Evolutionary conservation across 176 grass and related monocot species (phyloP).

Genomic region (Raddia distichophylla): DNA sequence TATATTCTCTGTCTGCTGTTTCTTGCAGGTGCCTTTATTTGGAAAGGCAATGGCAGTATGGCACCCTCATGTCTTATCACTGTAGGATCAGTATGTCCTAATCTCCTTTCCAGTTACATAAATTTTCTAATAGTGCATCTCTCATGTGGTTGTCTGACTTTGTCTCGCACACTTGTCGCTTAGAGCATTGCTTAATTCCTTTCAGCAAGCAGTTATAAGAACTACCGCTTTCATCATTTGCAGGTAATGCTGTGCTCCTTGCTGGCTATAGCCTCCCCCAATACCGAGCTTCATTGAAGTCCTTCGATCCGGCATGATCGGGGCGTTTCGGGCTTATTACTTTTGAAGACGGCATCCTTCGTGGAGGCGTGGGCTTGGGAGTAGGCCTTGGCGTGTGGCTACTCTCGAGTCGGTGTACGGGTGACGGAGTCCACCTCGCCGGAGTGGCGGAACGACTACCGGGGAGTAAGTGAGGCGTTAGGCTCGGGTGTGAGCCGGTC

Average conservation of each 20-base stretch:
- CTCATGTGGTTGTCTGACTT: conserved; percentile 9
- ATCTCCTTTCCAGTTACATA: background rate
- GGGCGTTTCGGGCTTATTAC: too few relatives aligned
- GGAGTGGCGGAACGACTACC: too few relatives aligned
- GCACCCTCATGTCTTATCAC: conserved; percentile 18
- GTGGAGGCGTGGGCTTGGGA: too few relatives aligned
- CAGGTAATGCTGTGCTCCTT: background rate
- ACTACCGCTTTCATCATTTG: background rate
- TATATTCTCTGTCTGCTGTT: conserved; percentile 29
- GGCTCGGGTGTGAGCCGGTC: too few relatives aligned
- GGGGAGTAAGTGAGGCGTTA: too few relatives aligned
- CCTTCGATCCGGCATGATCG: too few relatives aligned
- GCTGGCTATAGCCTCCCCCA: background rate
- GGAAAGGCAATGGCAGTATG: background rate
- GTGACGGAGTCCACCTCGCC: too few relatives aligned
- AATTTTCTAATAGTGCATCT: conserved; percentile 5
- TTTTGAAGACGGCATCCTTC: too few relatives aligned
- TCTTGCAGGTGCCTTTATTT: conserved; percentile 22
- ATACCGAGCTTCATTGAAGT: too few relatives aligned
- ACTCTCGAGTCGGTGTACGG: too few relatives aligned
- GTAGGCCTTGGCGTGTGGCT: too few relatives aligned
- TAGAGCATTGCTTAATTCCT: background rate
- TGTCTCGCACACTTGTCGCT: background rate
- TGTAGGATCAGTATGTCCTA: background rate
- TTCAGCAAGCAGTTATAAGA: background rate